Conservation (phyloP, 441 rosid species). For the Erysimum cheiri region DNA sequence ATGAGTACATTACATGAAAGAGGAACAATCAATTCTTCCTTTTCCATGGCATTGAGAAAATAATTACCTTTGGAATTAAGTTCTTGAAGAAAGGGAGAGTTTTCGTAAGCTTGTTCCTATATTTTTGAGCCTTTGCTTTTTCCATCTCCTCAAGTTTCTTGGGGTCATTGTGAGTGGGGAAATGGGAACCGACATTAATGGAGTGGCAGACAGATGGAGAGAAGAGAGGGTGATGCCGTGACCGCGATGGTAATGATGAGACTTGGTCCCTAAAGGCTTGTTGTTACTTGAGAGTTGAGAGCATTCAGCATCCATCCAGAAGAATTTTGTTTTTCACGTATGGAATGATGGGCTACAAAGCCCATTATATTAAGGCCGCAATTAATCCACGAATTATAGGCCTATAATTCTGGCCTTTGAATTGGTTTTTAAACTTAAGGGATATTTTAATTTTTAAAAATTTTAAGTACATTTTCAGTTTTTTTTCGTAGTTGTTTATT, state of each 20-base stretch:
- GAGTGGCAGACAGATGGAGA: slow-evolving; percentile 39
- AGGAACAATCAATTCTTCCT: not conserved
- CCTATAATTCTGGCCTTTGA: no score
- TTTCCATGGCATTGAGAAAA: not conserved
- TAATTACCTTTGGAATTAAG: slow-evolving; percentile 4
- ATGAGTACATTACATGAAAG: not conserved
- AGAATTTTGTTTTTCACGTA: not conserved
- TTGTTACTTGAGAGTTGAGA: no score
- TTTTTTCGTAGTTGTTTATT: not conserved
- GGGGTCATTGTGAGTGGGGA: slow-evolving; percentile 25
- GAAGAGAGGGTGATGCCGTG: slow-evolving; percentile 4
- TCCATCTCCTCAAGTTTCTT: not conserved
- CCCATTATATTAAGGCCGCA: not conserved
- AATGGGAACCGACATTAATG: slow-evolving; percentile 39
- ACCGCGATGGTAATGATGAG: slow-evolving; percentile 15
- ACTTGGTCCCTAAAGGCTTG: slow-evolving; percentile 17
- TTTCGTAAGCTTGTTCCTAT: not conserved
- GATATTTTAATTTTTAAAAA: no score
- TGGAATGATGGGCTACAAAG: slow-evolving; percentile 18
- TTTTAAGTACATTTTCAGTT: not conserved
- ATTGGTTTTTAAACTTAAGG: no score
- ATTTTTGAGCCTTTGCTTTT: not conserved
- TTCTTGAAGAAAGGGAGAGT: not conserved
- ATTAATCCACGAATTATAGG: no score
- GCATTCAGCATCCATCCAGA: not conserved